Base-by-base conservation (phyloP, 2,329 filamentous ascomycete species). In the Venturia nashicola region DNA sequence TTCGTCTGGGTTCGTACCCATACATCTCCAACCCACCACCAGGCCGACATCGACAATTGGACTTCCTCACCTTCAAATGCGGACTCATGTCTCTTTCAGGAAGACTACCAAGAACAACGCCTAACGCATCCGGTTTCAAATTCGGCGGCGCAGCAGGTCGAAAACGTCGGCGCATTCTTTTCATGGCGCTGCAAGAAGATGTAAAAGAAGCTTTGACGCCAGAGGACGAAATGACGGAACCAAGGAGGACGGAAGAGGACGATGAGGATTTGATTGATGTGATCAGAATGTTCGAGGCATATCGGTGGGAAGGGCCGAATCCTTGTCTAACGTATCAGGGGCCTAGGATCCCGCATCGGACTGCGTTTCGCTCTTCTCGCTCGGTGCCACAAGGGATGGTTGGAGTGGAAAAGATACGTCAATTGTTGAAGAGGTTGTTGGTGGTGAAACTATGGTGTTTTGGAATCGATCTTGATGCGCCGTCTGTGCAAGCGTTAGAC, bases 211-310 rank as follows among this genome's bases (percentile, higher is more conserved):
- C 27, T n/a, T 57, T 12, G 51, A 57, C 27, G 27, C 32, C 32
- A 2, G 51, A 36, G 23, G 32, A n/a, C 27, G 51, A 57, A 34
- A 36, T 18, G 27, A 36, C n/a, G 51, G 9, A 18, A n/a, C 8
- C 32, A 32, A 57, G 51, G 51, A 57, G 51, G 27, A 57, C 51
- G 14, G 51, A 57, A n/a, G 2, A 36, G 6, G 51, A 57, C 16
- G 51, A 57, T 20, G 51, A 57, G 51, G 51, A 57, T 57, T 36
- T 57, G 32, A 57, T 57, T 18, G 51, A 57, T 36, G 51, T 57
- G 14, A 34, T 57, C 14, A 57, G n/a, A 20, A 16, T 57, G 5
- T 57, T 57, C 16, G 51, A 57, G 32, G 14, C 51, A 5, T 57
- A 36, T 57, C 32, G 51, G 23, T 57, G 51, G 51, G 51, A 57